Conservation (phyloP, 768 basidiomycete species). For the Lactarius deliciosus region DNA sequence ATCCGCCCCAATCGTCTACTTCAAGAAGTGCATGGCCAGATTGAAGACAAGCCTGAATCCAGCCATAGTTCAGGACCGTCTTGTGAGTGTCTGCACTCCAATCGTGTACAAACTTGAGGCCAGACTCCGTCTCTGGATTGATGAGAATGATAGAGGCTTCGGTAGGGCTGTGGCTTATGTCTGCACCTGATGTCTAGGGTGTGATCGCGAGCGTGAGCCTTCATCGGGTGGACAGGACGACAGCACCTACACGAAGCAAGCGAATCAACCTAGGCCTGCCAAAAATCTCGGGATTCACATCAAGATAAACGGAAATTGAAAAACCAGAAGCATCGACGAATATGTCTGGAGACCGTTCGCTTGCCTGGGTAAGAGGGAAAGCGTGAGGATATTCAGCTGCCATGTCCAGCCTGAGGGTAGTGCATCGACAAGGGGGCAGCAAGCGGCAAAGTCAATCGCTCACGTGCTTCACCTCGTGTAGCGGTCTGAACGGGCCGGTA, state of each 20-base stretch:
- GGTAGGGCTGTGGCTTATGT: conserved; percentile 49
- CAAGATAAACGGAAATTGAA: conserved; percentile 54
- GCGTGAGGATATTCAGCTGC: conserved; percentile 9
- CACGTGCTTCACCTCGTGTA: background rate
- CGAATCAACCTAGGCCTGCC: conserved; percentile 54
- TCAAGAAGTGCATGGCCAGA: conserved; percentile 46
- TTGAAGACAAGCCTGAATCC: conserved; percentile 50
- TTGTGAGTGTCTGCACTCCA: conserved; percentile 52
- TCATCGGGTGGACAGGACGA: background rate
- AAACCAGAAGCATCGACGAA: conserved; percentile 44
- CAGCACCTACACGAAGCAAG: conserved; percentile 25
- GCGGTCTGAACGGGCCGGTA: background rate
- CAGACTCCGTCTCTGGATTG: conserved; percentile 50
- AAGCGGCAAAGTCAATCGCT: no score
- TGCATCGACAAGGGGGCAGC: background rate
- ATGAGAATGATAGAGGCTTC: conserved; percentile 61
- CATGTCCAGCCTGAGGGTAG: background rate
- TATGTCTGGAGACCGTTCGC: conserved; percentile 31
- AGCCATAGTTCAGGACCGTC: conserved; percentile 52
- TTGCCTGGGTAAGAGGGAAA: conserved; percentile 14
- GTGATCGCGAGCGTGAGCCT: conserved; percentile 1
- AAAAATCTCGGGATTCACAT: conserved; percentile 49
- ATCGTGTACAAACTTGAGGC: conserved; percentile 55
- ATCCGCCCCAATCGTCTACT: conserved; percentile 54
- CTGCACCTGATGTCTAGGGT: conserved; percentile 54